Evolutionary conservation across 306 rosid genomes (phyloP).

Genomic region (Begonia loranthoides): DNA sequence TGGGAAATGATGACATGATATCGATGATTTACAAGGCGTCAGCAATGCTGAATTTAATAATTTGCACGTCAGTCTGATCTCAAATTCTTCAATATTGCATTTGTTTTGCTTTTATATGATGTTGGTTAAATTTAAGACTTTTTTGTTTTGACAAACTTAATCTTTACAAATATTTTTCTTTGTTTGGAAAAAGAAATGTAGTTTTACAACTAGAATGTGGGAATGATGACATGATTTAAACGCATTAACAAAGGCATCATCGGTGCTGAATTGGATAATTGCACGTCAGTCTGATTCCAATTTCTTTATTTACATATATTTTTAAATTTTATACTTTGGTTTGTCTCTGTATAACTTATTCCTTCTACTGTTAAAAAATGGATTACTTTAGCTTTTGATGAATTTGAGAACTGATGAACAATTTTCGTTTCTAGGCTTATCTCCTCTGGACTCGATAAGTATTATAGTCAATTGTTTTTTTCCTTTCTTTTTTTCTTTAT

Average conservation of each 20-base stretch:
- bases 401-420: too few relatives aligned
- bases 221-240: conserved; percentile 8
- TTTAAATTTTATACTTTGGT: too few relatives aligned
- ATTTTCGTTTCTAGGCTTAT: background rate
- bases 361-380: background rate
- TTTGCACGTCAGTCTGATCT: conserved; percentile 22
- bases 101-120: background rate
- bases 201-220: conserved; percentile 1
- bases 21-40: background rate
- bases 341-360: too few relatives aligned
- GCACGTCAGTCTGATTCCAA: conserved; percentile 28
- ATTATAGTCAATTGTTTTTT: too few relatives aligned
- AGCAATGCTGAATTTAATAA: conserved; percentile 9
- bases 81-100: background rate
- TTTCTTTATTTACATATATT: background rate
- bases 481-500: too few relatives aligned
- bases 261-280: conserved; percentile 13
- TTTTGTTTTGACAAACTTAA: background rate
- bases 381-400: background rate
- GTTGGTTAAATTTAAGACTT: background rate
- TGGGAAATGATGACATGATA: conserved; percentile 9
- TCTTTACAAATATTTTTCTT: background rate
- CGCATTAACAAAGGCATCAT: conserved; percentile 1
- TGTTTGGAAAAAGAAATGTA: background rate
- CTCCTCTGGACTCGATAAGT: background rate